phyloP scores from a whole-genome alignment of 1,139 yeast species.

The Hansenula lynferdii region DNA sequence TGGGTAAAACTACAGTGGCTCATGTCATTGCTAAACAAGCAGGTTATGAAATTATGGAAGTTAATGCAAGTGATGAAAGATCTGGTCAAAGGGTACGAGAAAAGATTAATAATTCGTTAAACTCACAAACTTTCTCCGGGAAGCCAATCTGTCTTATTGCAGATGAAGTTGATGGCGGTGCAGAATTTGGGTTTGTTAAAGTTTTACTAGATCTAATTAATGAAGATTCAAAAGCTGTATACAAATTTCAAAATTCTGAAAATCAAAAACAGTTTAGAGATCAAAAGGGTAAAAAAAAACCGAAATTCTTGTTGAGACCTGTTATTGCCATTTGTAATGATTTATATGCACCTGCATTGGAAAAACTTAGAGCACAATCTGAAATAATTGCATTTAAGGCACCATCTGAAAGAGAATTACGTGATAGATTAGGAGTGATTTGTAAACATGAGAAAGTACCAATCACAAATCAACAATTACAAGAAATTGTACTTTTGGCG shows the following conservation, averaged over 20 bases:
- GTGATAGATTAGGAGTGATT: conserved; percentile 44
- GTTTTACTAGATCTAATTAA: conserved; percentile 57
- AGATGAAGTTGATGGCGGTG: conserved; percentile 91
- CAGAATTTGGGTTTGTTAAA: conserved; percentile 75
- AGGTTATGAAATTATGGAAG: conserved; percentile 77
- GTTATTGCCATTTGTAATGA: conserved; percentile 93
- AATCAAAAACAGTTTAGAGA: conserved; percentile 15
- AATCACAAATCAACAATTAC: conserved; percentile 34
- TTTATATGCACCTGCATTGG: conserved; percentile 67
- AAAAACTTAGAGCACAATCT: conserved; percentile 64
- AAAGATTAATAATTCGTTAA: conserved; percentile 66
- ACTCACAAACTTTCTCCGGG: conserved; percentile 55
- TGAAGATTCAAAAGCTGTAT: conserved; percentile 51
- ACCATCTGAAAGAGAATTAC: conserved; percentile 47
- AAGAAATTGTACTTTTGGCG: conserved; percentile 61
- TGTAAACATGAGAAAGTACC: conserved; percentile 40
- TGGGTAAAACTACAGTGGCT: conserved; percentile 91
- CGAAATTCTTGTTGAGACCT: conserved; percentile 63
- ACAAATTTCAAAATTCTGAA: conserved; percentile 21
- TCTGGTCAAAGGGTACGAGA: conserved; percentile 52
- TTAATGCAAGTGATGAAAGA: conserved; percentile 88
- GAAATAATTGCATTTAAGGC: conserved; percentile 66
- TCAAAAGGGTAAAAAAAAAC: conserved; percentile 23
- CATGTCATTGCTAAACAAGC: conserved; percentile 80
- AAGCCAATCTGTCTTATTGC: conserved; percentile 78